Evolutionary conservation across 2,329 filamentous ascomycete species (phyloP).

Genomic region (Cercospora citrullina): DNA sequence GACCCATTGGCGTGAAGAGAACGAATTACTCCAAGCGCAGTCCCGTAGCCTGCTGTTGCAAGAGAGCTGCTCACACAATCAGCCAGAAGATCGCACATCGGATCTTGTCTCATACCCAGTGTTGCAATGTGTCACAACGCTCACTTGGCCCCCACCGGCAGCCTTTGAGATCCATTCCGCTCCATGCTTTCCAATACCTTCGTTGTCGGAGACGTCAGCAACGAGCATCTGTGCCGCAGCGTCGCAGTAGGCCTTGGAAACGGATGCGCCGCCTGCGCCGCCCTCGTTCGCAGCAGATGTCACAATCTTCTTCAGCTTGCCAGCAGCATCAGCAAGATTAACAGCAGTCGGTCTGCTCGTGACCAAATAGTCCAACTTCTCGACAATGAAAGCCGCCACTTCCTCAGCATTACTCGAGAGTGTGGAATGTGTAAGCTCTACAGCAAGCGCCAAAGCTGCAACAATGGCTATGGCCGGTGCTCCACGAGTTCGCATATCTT

Average conservation of each 20-base stretch:
- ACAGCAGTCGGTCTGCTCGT: slow-evolving; percentile 91
- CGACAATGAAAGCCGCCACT: slow-evolving; percentile 66
- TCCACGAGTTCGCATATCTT: slow-evolving; percentile 74
- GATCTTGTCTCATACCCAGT: slow-evolving; percentile 63
- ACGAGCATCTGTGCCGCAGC: slow-evolving; percentile 84
- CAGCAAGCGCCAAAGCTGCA: slow-evolving; percentile 83
- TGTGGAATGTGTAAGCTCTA: slow-evolving; percentile 68
- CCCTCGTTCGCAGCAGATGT: slow-evolving; percentile 49
- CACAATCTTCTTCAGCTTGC: slow-evolving; percentile 70
- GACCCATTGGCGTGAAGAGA: slow-evolving; percentile 67
- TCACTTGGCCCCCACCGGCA: slow-evolving; percentile 59
- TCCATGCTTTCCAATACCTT: slow-evolving; percentile 78
- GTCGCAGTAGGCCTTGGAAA: slow-evolving; percentile 70
- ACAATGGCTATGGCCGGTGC: slow-evolving; percentile 97
- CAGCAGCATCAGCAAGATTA: slow-evolving; percentile 86
- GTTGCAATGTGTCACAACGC: slow-evolving; percentile 97
- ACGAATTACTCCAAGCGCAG: slow-evolving; percentile 89
- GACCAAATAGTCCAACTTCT: slow-evolving; percentile 81
- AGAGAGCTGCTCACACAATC: slow-evolving; percentile 61
- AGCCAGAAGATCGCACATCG: slow-evolving; percentile 29
- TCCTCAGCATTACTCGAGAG: slow-evolving; percentile 58
- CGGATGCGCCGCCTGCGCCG: slow-evolving; percentile 51
- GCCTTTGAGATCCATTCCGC: slow-evolving; percentile 76
- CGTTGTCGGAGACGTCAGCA: slow-evolving; percentile 84
- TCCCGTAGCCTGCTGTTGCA: slow-evolving; percentile 96